Percentiles rank a stretch among this genome's conserved stretches.
phyloP scores from a whole-genome alignment of 257 asterid species.

The Solanum virginianum region DNA sequence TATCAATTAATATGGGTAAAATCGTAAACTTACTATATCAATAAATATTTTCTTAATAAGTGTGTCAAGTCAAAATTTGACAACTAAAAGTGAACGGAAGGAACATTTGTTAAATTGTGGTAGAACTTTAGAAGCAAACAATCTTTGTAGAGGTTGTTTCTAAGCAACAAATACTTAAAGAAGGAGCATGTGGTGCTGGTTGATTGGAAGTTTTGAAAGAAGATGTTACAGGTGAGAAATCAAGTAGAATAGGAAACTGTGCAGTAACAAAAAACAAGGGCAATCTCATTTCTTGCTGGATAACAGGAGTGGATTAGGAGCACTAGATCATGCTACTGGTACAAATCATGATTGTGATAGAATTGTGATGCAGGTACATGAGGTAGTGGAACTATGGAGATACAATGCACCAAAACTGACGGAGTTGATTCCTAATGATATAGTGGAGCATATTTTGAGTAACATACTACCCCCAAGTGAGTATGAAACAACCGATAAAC shows the following conservation, averaged over 20 bases:
- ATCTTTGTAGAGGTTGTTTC: background rate
- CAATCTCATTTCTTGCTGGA: background rate
- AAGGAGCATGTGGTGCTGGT: background rate
- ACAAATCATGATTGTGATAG: too few species aligned
- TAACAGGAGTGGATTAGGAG: background rate
- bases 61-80: too few species aligned
- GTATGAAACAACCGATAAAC: too few species aligned
- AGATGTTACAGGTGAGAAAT: background rate
- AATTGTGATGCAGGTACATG: background rate
- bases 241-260: background rate
- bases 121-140: background rate
- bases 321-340: background rate
- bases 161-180: background rate
- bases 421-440: background rate
- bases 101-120: background rate
- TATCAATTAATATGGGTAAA: too few species aligned
- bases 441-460: background rate
- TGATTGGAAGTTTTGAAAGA: background rate
- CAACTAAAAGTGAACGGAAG: too few species aligned
- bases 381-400: background rate
- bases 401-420: background rate
- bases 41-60: too few species aligned
- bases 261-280: background rate
- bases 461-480: too few species aligned
- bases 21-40: too few species aligned